These are phyloP conservation scores for Diaporthe batatas DNA, from an alignment of 2,329 filamentous ascomycete genomes.

Conservation along the genomic window DNA sequence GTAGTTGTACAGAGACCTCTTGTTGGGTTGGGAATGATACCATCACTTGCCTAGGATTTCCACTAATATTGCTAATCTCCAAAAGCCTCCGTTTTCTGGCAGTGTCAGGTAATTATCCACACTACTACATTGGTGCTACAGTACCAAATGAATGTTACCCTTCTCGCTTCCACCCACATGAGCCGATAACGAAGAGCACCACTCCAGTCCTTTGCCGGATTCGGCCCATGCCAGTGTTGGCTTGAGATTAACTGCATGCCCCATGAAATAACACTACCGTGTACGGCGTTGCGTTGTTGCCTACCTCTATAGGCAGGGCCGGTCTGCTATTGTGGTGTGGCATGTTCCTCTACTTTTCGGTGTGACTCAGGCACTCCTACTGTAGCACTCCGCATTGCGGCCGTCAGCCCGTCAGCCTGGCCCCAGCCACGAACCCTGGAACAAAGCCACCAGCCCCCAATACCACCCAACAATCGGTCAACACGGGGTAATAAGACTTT, in stretches of 20 bases:
- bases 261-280: neutral
- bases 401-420: slow-evolving; percentile 2
- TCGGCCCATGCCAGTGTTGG: no score
- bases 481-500: neutral
- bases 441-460: neutral
- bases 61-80: neutral
- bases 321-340: neutral
- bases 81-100: neutral
- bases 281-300: neutral
- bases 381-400: no score
- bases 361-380: neutral
- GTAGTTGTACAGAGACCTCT: neutral
- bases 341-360: neutral
- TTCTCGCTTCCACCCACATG: neutral
- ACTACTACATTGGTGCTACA: no score
- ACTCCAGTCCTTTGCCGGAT: no score
- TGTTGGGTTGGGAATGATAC: slow-evolving; percentile 10
- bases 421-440: neutral
- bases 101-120: no score
- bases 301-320: neutral
- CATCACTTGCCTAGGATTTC: neutral
- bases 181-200: neutral
- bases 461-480: neutral
- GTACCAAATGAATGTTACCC: no score
- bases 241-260: neutral